phyloP scores from a whole-genome alignment of 257 asterid species.

The Nyctanthes arbortristis region DNA sequence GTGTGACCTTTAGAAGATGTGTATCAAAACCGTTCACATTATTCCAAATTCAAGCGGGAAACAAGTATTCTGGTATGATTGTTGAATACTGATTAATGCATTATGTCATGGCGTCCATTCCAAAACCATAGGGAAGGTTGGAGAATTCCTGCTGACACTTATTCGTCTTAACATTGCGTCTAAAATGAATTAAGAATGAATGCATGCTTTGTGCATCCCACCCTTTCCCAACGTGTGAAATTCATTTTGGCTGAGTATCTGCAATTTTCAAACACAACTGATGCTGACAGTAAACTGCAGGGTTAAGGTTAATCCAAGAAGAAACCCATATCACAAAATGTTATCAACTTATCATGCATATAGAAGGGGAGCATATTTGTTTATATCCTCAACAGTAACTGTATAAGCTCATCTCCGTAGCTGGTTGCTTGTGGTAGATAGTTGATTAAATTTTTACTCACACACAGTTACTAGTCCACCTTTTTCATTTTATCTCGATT shows the following conservation, averaged over 20 bases:
- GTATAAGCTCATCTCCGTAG: neutral
- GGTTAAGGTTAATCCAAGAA: neutral
- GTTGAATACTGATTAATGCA: no score
- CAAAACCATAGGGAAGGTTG: neutral
- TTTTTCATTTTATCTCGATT: no score
- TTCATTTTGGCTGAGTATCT: neutral
- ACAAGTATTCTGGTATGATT: no score
- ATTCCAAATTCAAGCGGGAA: no score
- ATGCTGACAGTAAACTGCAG: neutral
- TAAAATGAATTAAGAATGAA: neutral
- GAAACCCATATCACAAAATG: neutral
- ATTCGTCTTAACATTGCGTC: neutral
- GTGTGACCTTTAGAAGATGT: no score
- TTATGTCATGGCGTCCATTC: no score
- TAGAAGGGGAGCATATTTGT: neutral
- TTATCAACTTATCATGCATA: neutral
- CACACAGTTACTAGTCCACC: neutral
- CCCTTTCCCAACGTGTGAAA: neutral
- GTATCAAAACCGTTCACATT: no score
- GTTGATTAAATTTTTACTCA: neutral
- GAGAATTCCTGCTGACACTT: neutral
- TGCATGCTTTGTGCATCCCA: neutral
- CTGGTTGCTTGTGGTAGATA: neutral
- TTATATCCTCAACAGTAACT: neutral
- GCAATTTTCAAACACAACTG: neutral